Percentiles rank a stretch among this genome's conserved stretches.
phyloP scores from a whole-genome alignment of 768 basidiomycete genomes.

The Pleurotus tuoliensis region DNA sequence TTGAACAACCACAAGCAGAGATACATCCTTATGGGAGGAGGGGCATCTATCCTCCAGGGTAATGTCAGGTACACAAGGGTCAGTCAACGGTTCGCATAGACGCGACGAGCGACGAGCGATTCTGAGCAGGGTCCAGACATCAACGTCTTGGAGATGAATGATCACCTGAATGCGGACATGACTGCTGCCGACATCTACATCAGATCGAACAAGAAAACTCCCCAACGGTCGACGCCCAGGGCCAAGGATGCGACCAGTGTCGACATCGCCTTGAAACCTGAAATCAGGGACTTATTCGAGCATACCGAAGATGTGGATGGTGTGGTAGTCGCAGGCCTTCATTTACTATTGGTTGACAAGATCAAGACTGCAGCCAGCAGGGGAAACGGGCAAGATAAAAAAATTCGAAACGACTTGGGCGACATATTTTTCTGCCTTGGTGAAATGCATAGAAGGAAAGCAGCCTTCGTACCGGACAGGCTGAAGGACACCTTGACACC shows the following conservation, averaged over 20 bases:
- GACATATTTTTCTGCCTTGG: too few species aligned
- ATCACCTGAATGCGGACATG: neutral
- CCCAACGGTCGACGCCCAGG: neutral
- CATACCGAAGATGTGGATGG: neutral
- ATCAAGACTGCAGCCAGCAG: neutral
- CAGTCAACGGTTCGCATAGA: too few species aligned
- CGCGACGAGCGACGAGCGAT: too few species aligned
- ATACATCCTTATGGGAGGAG: conserved; percentile 4
- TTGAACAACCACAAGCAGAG: neutral
- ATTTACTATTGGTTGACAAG: conserved; percentile 4
- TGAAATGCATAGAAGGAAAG: too few species aligned
- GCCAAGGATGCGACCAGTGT: conserved; percentile 2
- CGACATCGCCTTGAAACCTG: conserved; percentile 1
- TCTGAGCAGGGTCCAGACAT: neutral
- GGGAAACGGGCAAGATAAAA: neutral
- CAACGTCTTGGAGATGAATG: neutral
- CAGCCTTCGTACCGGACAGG: neutral
- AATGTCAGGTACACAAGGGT: neutral
- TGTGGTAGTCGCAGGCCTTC: neutral
- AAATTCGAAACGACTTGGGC: too few species aligned
- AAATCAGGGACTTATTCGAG: neutral
- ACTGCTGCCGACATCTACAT: neutral
- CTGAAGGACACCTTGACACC: neutral
- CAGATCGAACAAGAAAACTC: neutral
- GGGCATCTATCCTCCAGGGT: conserved; percentile 2